These are phyloP conservation scores for Trametes coccinea DNA, from an alignment of 768 basidiomycete genomes.

Conservation along the genomic window DNA sequence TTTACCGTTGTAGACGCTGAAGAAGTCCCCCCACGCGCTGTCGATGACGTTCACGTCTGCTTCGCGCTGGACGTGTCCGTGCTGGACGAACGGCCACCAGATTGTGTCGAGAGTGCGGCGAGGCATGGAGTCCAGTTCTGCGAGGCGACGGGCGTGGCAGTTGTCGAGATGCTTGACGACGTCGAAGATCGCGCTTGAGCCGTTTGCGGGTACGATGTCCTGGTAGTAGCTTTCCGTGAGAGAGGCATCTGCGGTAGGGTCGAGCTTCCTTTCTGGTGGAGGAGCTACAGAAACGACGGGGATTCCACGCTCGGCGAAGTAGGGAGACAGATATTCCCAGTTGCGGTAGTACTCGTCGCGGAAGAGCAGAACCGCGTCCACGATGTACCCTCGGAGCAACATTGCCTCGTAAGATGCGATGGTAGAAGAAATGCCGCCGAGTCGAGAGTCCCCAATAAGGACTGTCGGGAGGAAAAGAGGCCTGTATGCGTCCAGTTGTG, in stretches of 20 bases:
- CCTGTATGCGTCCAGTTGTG: slow-evolving; percentile 84
- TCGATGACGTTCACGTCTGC: slow-evolving; percentile 88
- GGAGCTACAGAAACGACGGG: slow-evolving; percentile 52
- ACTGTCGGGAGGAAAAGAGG: slow-evolving; percentile 86
- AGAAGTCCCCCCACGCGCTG: slow-evolving; percentile 85
- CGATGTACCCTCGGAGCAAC: slow-evolving; percentile 81
- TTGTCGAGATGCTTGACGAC: slow-evolving; percentile 61
- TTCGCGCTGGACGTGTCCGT: slow-evolving; percentile 65
- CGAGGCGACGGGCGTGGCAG: slow-evolving; percentile 64
- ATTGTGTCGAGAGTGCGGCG: slow-evolving; percentile 71
- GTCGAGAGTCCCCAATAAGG: slow-evolving; percentile 82
- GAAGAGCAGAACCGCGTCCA: slow-evolving; percentile 85
- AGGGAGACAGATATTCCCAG: slow-evolving; percentile 74
- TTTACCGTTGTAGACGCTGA: slow-evolving; percentile 61
- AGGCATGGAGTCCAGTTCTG: slow-evolving; percentile 77
- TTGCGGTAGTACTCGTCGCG: slow-evolving; percentile 87
- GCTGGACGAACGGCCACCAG: slow-evolving; percentile 99
- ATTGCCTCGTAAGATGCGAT: slow-evolving; percentile 93
- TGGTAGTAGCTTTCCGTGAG: slow-evolving; percentile 76
- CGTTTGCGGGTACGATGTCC: slow-evolving; percentile 39
- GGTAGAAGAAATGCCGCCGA: slow-evolving; percentile 93
- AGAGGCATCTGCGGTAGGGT: slow-evolving; percentile 46
- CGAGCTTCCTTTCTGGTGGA: slow-evolving; percentile 54
- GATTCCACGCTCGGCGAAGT: slow-evolving; percentile 74
- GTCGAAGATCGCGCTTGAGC: slow-evolving; percentile 42